Base-by-base conservation (phyloP, 108 stramenopile genomes). In the Mayamaea pseudoterrestris region DNA sequence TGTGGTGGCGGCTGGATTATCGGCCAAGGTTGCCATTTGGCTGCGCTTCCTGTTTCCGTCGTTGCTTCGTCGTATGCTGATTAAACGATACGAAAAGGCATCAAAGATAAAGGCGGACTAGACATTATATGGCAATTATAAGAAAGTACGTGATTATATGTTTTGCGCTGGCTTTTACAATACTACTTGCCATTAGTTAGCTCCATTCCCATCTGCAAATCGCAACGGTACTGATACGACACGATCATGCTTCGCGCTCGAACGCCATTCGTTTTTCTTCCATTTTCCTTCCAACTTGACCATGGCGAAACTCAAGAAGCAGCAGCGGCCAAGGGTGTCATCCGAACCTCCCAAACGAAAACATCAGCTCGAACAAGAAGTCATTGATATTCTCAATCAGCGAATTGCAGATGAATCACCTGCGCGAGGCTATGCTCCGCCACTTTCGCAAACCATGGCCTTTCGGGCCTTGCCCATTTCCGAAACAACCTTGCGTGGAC, bases 381-480 rank as follows among this genome's bases (percentile, higher is more conserved):
- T n/a, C n/a, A 66, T 78, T n/a, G 52, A 59, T 9, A 16, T 44
- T 16, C 54, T 78, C 16, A 63, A 58, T 13, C 47, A 41, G 17
- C 74, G 87, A 7, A 77, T 89, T 35, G 24, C 35, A 11, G 51
- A 60, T 9, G 87, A 84, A 65, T 57, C 77, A 42, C 87, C 87
- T 3, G 60, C 62, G 0, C 59, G 80, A 30, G 87, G 87, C 5
- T 69, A 51, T 53, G 70, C 74, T 24, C 75, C 73, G 31, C 73
- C 82, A 21, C 30, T 77, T 27, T 41, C 67, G 41, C 69, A 88
- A 71, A 58, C 64, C 51, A 80, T 90, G 1, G 60, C 78, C 1
- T 90, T 90, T 60, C 78, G 80, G 12, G 69, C 80, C 2, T 54
- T 84, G 44, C 83, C 88, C 16, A 35, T 90, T 12, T 80, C 78